Percentiles rank a stretch among this genome's conserved stretches.
phyloP scores from a whole-genome alignment of 2,329 filamentous ascomycete species.

The Colletotrichum eremochloae region DNA sequence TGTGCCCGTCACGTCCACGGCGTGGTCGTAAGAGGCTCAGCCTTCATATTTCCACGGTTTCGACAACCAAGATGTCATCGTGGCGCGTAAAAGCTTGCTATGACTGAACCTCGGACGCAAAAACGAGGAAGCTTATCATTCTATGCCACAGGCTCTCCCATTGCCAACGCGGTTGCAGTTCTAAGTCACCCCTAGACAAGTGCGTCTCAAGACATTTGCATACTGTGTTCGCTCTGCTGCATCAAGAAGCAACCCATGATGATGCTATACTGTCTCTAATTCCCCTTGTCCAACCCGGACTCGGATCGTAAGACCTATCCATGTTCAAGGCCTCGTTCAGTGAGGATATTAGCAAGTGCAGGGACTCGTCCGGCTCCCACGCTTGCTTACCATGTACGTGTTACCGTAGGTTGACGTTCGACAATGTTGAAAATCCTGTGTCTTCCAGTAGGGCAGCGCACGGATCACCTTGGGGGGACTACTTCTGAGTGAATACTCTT shows the following conservation, averaged over 20 bases:
- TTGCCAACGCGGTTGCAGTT: neutral
- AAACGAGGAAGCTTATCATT: neutral
- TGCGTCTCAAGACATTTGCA: neutral
- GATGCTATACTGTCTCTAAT: slow-evolving; percentile 6
- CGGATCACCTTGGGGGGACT: slow-evolving; percentile 6
- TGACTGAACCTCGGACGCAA: neutral
- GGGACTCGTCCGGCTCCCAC: neutral
- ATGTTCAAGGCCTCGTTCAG: neutral
- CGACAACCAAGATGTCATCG: neutral
- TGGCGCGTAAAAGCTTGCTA: neutral
- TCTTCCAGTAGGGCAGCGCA: neutral
- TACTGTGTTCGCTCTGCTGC: neutral
- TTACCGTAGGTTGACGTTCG: neutral
- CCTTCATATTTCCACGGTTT: neutral
- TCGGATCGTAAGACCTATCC: neutral
- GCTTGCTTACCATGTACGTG: neutral
- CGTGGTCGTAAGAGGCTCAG: neutral
- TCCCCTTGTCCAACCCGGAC: neutral
- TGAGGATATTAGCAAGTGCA: neutral
- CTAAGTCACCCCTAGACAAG: neutral
- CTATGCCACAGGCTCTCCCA: neutral
- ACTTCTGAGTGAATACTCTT: slow-evolving; percentile 1
- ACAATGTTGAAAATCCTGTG: neutral
- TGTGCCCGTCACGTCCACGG: no score
- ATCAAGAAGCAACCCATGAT: neutral